Percentiles rank a stretch among this genome's conserved stretches.
Evolutionary conservation across 2,329 filamentous ascomycete genomes (phyloP).

Genomic region (Lizonia empirigonia): DNA sequence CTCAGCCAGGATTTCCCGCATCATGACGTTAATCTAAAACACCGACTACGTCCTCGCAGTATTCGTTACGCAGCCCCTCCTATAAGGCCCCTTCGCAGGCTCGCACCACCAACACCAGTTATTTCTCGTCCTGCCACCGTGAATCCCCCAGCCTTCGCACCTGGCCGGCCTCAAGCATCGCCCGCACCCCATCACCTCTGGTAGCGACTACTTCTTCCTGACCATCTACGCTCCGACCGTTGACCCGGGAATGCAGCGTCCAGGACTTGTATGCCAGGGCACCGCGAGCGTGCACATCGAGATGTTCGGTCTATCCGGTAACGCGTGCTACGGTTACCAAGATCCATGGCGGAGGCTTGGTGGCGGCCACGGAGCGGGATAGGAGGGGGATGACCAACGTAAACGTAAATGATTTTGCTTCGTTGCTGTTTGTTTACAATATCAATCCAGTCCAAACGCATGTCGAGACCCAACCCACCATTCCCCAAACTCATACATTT

Average conservation of each 20-base stretch:
- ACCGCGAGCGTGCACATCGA: no score
- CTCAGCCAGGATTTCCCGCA: background rate
- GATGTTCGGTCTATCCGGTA: background rate
- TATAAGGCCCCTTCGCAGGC: slow-evolving; percentile 23
- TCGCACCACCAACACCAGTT: slow-evolving; percentile 23
- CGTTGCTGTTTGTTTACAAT: slow-evolving; percentile 57
- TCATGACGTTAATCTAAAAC: no score
- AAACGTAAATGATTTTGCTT: slow-evolving; percentile 58
- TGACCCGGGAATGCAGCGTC: slow-evolving; percentile 29
- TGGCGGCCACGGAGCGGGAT: slow-evolving; percentile 48
- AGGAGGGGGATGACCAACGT: slow-evolving; percentile 52
- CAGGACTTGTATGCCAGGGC: slow-evolving; percentile 40
- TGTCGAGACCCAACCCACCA: background rate
- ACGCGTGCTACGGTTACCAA: background rate
- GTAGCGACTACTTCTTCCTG: slow-evolving; percentile 46
- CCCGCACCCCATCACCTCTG: slow-evolving; percentile 11
- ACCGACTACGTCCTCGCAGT: slow-evolving; percentile 9
- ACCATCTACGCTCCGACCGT: slow-evolving; percentile 43
- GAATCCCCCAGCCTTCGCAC: slow-evolving; percentile 18
- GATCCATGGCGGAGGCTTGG: slow-evolving; percentile 45
- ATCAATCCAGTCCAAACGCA: slow-evolving; percentile 29
- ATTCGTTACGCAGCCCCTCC: slow-evolving; percentile 33
- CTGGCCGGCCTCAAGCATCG: slow-evolving; percentile 24
- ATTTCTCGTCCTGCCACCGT: slow-evolving; percentile 6
- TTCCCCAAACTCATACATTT: no score